Percentiles rank a stretch among this genome's conserved stretches.
phyloP scores from a whole-genome alignment of 805 yeast genomes.

The Schwanniomyces pseudopolymorphus region DNA sequence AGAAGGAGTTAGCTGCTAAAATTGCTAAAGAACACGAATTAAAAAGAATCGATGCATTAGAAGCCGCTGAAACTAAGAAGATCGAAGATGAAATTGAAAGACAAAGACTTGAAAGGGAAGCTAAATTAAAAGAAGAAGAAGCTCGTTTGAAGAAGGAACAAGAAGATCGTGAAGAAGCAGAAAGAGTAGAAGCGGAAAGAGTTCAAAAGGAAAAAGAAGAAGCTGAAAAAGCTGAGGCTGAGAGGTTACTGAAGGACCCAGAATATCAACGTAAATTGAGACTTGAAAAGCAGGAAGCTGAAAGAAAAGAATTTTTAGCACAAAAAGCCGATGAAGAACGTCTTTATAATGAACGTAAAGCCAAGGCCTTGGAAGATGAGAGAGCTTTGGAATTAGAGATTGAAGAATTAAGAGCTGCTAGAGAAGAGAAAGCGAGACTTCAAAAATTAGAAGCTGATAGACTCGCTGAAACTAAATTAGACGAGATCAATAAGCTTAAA shows the following conservation, averaged over 20 bases:
- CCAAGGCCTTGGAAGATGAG: conserved; percentile 24
- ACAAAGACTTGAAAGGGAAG: conserved; percentile 35
- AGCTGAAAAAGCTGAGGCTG: conserved; percentile 17
- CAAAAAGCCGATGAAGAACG: conserved; percentile 29
- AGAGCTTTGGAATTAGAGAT: conserved; percentile 29
- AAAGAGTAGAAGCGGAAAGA: conserved; percentile 15
- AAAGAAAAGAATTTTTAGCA: conserved; percentile 20
- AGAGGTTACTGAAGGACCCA: conserved; percentile 20
- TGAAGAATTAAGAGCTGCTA: conserved; percentile 27
- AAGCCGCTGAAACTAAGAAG: conserved; percentile 34
- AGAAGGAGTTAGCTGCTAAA: conserved; percentile 40
- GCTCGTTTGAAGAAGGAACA: conserved; percentile 23
- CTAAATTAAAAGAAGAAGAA: conserved; percentile 31
- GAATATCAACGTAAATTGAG: conserved; percentile 27
- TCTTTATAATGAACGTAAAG: conserved; percentile 22
- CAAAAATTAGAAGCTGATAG: conserved; percentile 27
- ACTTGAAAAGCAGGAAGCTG: conserved; percentile 24
- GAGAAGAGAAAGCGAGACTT: conserved; percentile 19
- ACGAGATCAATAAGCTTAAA: conserved; percentile 33
- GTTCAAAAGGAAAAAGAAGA: conserved; percentile 10
- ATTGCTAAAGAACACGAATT: conserved; percentile 35
- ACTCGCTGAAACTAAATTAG: conserved; percentile 30
- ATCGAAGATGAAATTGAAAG: conserved; percentile 31
- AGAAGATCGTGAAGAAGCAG: conserved; percentile 16
- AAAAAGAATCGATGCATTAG: conserved; percentile 41